Percentiles rank a stretch among this genome's conserved stretches.
Evolutionary conservation across 805 yeast species (phyloP).

Genomic region (Hanseniaspora lachancei): DNA sequence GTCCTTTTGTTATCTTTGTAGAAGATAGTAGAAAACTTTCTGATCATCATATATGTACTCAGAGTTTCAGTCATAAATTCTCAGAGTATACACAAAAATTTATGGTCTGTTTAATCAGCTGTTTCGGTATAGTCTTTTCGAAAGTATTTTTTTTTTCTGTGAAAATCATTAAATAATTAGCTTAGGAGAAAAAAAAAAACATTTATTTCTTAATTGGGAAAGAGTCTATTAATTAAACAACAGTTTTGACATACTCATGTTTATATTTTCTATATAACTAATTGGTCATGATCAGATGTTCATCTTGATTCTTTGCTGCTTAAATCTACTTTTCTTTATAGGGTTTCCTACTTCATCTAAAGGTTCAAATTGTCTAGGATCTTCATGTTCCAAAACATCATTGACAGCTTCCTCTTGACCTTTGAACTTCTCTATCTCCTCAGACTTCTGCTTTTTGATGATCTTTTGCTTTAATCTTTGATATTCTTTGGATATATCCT

Average conservation of each 20-base stretch:
- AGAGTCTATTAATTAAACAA: background rate
- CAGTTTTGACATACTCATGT: too few species aligned
- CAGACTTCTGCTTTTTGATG: constrained; percentile 38
- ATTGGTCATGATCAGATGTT: background rate
- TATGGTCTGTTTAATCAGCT: too few species aligned
- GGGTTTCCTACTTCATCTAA: constrained; percentile 52
- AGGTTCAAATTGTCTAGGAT: constrained; percentile 51
- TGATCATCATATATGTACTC: too few species aligned
- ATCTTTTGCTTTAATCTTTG: constrained; percentile 39
- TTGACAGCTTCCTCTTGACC: background rate
- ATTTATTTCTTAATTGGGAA: background rate
- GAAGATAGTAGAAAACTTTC: too few species aligned
- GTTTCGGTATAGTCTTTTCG: too few species aligned
- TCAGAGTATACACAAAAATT: too few species aligned
- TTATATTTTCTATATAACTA: too few species aligned
- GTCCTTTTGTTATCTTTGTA: too few species aligned
- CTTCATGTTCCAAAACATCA: constrained; percentile 30
- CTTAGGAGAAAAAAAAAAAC: background rate
- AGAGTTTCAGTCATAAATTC: too few species aligned
- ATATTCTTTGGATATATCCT: constrained; percentile 44
- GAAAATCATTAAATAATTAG: too few species aligned
- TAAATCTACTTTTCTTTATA: constrained; percentile 52
- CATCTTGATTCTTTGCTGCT: constrained; percentile 33
- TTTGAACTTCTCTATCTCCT: background rate
- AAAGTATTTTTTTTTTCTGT: too few species aligned